Evolutionary conservation across 192 early-diverging fungal species (phyloP).

Genomic region (Entomortierella lignicola): DNA sequence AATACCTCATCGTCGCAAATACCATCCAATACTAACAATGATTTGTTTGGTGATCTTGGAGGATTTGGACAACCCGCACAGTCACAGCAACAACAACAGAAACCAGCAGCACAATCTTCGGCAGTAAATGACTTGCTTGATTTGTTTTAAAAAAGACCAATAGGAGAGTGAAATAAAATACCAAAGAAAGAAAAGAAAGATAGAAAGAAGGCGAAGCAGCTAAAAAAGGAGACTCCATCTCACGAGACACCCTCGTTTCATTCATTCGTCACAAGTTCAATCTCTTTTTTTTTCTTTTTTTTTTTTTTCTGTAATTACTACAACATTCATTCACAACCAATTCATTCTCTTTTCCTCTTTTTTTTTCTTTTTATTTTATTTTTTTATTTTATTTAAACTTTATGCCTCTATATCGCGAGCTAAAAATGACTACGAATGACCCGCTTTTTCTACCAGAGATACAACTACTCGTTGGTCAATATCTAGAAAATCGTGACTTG

Average conservation of each 20-base stretch:
- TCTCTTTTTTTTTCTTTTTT: neutral
- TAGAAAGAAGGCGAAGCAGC: neutral
- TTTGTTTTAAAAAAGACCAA: slow-evolving; percentile 17
- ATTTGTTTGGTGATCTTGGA: slow-evolving; percentile 36
- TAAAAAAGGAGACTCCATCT: too few species aligned
- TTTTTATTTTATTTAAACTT: neutral
- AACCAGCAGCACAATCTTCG: slow-evolving; percentile 21
- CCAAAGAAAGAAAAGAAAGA: neutral
- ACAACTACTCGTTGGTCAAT: neutral
- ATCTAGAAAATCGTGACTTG: neutral
- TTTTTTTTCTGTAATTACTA: neutral
- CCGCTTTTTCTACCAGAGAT: neutral
- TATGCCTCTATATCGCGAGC: neutral
- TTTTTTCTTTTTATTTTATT: neutral
- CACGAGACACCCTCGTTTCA: too few species aligned
- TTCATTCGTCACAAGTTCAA: too few species aligned
- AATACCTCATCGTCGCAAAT: neutral
- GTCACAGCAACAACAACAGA: slow-evolving; percentile 36
- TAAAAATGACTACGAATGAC: neutral
- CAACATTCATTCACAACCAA: neutral
- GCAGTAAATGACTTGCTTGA: slow-evolving; percentile 39
- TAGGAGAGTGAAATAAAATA: neutral
- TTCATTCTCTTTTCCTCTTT: neutral
- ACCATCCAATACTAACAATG: neutral
- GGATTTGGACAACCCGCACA: slow-evolving; percentile 39